Evolutionary conservation across 1,284 basidiomycete species (phyloP), one percentile per base, ranked within the genome.

Genomic region (Flammula alnicola): DNA sequence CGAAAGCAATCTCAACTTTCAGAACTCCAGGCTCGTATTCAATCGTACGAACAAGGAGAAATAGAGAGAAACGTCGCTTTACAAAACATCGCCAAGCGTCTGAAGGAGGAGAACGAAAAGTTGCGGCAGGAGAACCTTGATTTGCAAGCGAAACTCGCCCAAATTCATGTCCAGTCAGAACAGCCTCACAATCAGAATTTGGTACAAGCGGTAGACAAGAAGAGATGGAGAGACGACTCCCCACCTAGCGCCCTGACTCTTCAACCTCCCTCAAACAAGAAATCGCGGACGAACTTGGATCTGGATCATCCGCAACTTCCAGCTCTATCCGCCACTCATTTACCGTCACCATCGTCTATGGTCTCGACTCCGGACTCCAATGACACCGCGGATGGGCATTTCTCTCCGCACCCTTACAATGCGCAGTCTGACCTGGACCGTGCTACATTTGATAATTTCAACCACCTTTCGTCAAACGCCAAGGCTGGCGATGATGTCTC

Each of bases 1-100:
- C 84, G 93, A 51, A 93, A 92, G 66, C 92, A 95, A 63, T 88
- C 89, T 19, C 93, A 95, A 63, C 85, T 95, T 33, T 83, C 86
- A n/a, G 93, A 94, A 45, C 80, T 95, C 26, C 92, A 95, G 70
- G 89, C 91, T 52, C 87, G 92, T 37, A 76, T 95, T 42, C 84
- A 91, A 56, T 83, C 84, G 31, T 95, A 93, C 62, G 93, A 95
- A 67, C 89, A 92, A 59, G 91, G 93, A 31, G 93, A 95, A 66
- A 87, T 94, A 39, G 90, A 94, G 67, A 86, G 91, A 44, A 94
- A 91, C 63, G 84, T 95, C 41, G 88, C 90, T 36, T 75, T 95
- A 17, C 93, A 95, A 67, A 86, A 82, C 51, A 83, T 93, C 46
- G 91, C 91, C 19, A 90, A 93, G 66, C 85, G 86, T 20, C 79